phyloP scores from a whole-genome alignment of 768 basidiomycete genomes.

The Pulveroboletus sp. region DNA sequence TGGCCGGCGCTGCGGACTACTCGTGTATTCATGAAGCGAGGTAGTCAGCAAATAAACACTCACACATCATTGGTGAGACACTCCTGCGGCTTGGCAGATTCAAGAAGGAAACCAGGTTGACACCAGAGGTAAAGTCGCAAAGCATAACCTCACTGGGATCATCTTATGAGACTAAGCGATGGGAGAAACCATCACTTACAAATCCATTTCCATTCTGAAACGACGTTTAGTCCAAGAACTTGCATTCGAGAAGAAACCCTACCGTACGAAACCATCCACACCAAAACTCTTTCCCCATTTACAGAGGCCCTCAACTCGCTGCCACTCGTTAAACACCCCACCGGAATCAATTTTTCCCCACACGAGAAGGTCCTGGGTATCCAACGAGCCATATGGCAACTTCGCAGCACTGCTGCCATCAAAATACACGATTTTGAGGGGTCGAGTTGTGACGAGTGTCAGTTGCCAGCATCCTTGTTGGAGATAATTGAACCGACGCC shows the following conservation, averaged over 20 bases:
- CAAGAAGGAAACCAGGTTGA: slow-evolving; percentile 38
- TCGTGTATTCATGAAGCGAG: neutral
- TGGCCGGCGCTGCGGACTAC: neutral
- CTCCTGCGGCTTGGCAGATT: slow-evolving; percentile 21
- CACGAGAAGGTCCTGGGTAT: slow-evolving; percentile 33
- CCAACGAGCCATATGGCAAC: slow-evolving; percentile 30
- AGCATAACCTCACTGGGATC: slow-evolving; percentile 45
- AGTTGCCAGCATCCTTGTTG: slow-evolving; percentile 28
- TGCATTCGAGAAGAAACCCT: neutral
- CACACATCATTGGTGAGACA: neutral
- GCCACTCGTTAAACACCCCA: slow-evolving; percentile 17
- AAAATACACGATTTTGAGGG: slow-evolving; percentile 32
- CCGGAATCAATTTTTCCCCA: slow-evolving; percentile 27
- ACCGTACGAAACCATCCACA: slow-evolving; percentile 35
- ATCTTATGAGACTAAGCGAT: neutral
- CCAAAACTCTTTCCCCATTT: slow-evolving; percentile 30
- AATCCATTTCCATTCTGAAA: slow-evolving; percentile 47
- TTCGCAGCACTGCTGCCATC: slow-evolving; percentile 34
- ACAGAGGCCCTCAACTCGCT: slow-evolving; percentile 29
- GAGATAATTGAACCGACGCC: neutral
- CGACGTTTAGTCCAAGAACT: neutral
- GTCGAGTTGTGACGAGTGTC: slow-evolving; percentile 26
- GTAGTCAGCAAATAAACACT: neutral
- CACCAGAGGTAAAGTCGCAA: slow-evolving; percentile 43
- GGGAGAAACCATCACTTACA: slow-evolving; percentile 32